phyloP scores from a whole-genome alignment of 768 basidiomycete species.

The Heimioporus sp. region DNA sequence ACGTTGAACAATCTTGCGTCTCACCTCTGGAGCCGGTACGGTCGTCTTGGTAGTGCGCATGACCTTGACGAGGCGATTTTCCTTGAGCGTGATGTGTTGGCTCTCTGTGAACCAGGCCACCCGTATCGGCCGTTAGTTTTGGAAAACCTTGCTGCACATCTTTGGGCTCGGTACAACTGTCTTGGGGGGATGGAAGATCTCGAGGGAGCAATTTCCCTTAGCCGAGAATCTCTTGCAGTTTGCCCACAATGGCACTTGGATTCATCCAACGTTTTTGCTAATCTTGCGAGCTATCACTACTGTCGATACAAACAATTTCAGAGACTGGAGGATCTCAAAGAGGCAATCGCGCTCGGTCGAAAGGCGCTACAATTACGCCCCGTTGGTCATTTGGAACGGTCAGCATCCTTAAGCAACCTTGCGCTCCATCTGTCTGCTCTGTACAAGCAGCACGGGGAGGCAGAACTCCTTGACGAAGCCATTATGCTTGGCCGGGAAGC shows the following conservation, averaged over 20 bases:
- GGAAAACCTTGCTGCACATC: neutral
- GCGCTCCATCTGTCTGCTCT: neutral
- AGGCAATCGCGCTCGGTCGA: neutral
- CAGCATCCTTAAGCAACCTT: neutral
- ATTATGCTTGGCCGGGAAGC: neutral
- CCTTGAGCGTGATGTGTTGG: neutral
- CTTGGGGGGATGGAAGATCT: neutral
- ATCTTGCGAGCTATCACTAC: neutral
- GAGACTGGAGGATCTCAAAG: neutral
- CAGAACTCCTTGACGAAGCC: neutral
- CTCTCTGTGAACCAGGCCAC: neutral
- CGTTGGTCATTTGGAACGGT: neutral
- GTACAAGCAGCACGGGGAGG: neutral
- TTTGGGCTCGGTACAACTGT: neutral
- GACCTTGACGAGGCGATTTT: constrained; percentile 23
- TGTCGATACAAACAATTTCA: neutral
- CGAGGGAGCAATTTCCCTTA: neutral
- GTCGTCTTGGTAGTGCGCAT: neutral
- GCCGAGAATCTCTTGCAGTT: neutral
- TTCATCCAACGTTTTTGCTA: neutral
- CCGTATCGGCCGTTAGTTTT: neutral
- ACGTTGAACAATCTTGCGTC: constrained; percentile 13
- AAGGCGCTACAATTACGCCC: neutral
- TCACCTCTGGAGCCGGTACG: constrained; percentile 6
- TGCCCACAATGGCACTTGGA: neutral